phyloP scores from a whole-genome alignment of 106 monocot species.

The Phalaenopsis equestris region DNA sequence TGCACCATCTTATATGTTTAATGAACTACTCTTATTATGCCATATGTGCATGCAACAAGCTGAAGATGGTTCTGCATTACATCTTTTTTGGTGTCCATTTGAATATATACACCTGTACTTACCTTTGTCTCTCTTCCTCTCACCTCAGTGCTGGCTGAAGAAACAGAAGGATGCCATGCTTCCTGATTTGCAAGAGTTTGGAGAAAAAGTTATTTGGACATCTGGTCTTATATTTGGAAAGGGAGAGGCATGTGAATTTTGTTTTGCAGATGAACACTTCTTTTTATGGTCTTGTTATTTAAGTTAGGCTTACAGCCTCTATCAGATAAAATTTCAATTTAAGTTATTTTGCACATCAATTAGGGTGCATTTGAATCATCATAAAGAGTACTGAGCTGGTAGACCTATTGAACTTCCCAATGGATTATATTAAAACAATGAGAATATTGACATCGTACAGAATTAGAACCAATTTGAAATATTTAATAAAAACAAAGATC shows the following conservation, averaged over 20 bases:
- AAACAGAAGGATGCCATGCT: slow-evolving; percentile 72
- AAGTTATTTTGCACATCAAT: no score
- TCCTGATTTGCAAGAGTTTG: slow-evolving; percentile 44
- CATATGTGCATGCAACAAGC: neutral
- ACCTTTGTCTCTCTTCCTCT: slow-evolving; percentile 5
- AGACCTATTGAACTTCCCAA: no score
- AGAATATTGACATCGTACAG: no score
- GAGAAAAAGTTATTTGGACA: slow-evolving; percentile 76
- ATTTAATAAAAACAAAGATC: no score
- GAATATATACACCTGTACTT: neutral
- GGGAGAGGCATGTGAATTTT: slow-evolving; percentile 54
- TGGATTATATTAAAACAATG: no score
- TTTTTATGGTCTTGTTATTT: no score
- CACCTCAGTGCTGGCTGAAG: slow-evolving; percentile 87
- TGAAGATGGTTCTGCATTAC: neutral
- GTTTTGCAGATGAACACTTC: neutral
- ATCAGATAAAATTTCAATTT: no score
- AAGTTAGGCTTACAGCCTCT: no score
- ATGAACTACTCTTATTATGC: neutral
- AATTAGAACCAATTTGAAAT: no score
- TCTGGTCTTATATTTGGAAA: slow-evolving; percentile 91
- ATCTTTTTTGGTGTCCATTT: neutral
- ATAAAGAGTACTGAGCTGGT: no score
- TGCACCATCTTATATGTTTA: neutral
- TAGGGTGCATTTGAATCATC: no score